Percentiles rank a stretch among this genome's conserved stretches.
Conservation (phyloP, 805 yeast species). For the Candida ponderosae region DNA sequence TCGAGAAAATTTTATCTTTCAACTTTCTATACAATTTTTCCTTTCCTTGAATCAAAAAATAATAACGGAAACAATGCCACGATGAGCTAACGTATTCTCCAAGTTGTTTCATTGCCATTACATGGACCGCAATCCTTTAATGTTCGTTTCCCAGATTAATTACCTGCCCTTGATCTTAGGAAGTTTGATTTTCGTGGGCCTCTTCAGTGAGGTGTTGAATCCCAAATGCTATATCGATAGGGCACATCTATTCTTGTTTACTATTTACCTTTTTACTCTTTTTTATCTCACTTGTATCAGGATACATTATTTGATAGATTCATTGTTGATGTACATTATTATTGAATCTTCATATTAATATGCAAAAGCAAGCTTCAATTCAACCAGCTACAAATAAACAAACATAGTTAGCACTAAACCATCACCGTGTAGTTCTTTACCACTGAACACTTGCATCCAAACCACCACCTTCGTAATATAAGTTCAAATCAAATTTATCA, state of each 20-base stretch:
- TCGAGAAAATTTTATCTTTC: neutral
- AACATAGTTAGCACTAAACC: neutral
- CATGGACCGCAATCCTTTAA: conserved; percentile 20
- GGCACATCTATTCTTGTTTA: too few species aligned
- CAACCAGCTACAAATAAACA: too few species aligned
- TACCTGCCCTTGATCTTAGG: conserved; percentile 21
- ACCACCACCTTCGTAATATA: conserved; percentile 39
- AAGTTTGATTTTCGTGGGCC: conserved; percentile 21
- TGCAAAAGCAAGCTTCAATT: too few species aligned
- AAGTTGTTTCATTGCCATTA: conserved; percentile 25
- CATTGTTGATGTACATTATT: too few species aligned
- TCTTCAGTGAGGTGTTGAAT: conserved; percentile 13
- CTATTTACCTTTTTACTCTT: too few species aligned
- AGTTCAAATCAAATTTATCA: conserved; percentile 30
- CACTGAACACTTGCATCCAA: conserved; percentile 31
- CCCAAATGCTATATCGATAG: conserved; percentile 24
- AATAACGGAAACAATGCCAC: conserved; percentile 24
- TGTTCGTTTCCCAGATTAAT: conserved; percentile 21
- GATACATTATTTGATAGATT: neutral
- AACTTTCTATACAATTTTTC: conserved; percentile 6
- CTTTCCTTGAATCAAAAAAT: conserved; percentile 24
- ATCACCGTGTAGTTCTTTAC: conserved; percentile 12
- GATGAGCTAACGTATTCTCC: conserved; percentile 19
- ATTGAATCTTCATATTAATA: too few species aligned
- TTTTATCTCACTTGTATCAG: neutral